phyloP scores from a whole-genome alignment of 441 rosid genomes.

The Bocquillonia castaneifolia region DNA sequence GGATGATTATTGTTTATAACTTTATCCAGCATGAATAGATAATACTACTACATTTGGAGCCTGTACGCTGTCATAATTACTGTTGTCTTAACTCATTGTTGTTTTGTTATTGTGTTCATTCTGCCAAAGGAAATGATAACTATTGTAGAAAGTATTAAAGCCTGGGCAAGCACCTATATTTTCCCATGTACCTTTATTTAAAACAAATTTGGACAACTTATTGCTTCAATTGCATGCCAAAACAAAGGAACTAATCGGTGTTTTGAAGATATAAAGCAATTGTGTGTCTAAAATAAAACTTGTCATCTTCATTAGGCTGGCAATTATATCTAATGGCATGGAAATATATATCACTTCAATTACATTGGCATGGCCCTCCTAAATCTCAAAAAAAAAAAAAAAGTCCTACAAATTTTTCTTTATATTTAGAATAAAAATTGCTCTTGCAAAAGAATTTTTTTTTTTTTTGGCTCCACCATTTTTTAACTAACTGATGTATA shows the following conservation, averaged over 20 bases:
- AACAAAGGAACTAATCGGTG: not conserved
- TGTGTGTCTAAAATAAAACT: no score
- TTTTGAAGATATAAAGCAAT: no score
- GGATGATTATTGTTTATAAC: not conserved
- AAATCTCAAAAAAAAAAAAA: no score
- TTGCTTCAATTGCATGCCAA: not conserved
- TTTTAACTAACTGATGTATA: no score
- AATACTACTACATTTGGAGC: not conserved
- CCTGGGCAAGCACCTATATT: not conserved
- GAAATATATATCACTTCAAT: no score
- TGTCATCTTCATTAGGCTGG: no score
- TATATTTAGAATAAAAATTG: no score
- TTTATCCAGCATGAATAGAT: slow-evolving; percentile 16
- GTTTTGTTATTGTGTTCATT: not conserved
- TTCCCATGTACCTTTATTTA: not conserved
- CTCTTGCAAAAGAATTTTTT: no score
- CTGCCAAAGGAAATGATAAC: not conserved
- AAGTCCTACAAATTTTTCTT: no score
- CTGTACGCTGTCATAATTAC: slow-evolving; percentile 15
- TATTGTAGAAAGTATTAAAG: not conserved
- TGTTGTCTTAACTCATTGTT: slow-evolving; percentile 13
- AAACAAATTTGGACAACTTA: not conserved
- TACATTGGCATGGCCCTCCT: no score
- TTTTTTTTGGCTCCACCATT: no score
- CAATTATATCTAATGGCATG: no score